phyloP scores from a whole-genome alignment of 2,329 filamentous ascomycete species.

The Alternaria sp. region DNA sequence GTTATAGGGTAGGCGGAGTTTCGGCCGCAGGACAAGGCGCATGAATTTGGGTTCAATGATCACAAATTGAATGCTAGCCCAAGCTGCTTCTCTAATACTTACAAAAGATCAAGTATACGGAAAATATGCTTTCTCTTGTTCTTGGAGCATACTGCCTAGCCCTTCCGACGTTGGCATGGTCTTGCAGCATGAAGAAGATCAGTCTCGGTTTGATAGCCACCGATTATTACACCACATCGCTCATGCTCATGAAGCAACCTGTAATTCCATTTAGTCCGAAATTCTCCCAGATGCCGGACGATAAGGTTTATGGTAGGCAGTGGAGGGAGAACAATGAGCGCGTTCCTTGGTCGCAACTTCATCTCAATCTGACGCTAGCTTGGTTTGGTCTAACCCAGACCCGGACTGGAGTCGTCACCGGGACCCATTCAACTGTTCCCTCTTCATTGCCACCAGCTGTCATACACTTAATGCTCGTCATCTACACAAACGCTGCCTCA shows the following conservation, averaged over 20 bases:
- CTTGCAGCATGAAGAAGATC: background rate
- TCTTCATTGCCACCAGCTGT: background rate
- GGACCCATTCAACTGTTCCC: background rate
- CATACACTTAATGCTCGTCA: background rate
- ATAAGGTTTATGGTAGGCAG: background rate
- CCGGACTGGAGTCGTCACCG: background rate
- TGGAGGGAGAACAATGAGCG: background rate
- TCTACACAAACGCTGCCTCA: background rate
- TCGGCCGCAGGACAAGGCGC: background rate
- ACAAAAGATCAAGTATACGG: background rate
- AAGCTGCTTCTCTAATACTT: background rate
- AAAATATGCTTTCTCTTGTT: background rate
- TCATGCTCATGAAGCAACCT: background rate
- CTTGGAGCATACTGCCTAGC: background rate
- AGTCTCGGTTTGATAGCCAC: background rate
- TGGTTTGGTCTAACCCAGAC: background rate
- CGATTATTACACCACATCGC: background rate
- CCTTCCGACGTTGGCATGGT: background rate
- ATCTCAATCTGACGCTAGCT: background rate
- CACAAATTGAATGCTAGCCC: background rate
- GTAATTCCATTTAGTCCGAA: background rate
- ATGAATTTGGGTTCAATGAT: background rate
- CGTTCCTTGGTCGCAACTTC: background rate
- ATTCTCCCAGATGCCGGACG: background rate
- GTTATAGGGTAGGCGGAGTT: constrained; percentile 25